A percentile compares a stretch with the other conserved stretches of the same genome.
Evolutionary conservation across 805 yeast genomes (phyloP).

Genomic region (Yarrowia sp.): DNA sequence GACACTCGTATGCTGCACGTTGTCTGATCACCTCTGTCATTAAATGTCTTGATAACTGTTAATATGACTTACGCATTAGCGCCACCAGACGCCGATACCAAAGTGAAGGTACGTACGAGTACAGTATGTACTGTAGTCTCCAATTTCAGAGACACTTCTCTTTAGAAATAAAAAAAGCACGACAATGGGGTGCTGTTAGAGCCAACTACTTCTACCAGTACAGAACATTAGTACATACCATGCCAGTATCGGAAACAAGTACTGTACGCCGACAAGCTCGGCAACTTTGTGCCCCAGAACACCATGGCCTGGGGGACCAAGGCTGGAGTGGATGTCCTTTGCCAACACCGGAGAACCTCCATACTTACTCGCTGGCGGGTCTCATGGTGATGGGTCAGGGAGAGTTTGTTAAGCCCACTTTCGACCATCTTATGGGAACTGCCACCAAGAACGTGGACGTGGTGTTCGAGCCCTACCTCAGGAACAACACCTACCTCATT

Average conservation of each 20-base stretch:
- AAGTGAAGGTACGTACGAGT: too few relatives aligned
- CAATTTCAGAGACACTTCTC: too few relatives aligned
- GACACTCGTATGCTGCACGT: slow-evolving; percentile 18
- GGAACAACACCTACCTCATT: slow-evolving; percentile 69
- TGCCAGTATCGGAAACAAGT: too few relatives aligned
- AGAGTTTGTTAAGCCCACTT: slow-evolving; percentile 79
- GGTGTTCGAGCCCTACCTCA: slow-evolving; percentile 62
- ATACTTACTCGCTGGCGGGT: slow-evolving; percentile 58
- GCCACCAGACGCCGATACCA: too few relatives aligned
- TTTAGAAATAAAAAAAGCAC: too few relatives aligned
- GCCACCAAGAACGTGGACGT: slow-evolving; percentile 52
- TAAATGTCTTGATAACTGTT: not conserved
- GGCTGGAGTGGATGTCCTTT: slow-evolving; percentile 78
- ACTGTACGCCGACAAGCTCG: slow-evolving; percentile 43
- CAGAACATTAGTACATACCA: too few relatives aligned
- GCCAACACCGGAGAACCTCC: slow-evolving; percentile 71
- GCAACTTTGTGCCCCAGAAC: slow-evolving; percentile 66
- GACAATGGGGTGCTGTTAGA: too few relatives aligned
- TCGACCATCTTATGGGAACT: slow-evolving; percentile 53
- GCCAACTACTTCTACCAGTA: too few relatives aligned
- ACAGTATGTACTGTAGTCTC: too few relatives aligned
- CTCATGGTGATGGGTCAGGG: slow-evolving; percentile 65
- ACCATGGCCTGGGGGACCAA: slow-evolving; percentile 67
- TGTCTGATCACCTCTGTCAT: not conserved
- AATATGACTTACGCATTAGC: not conserved